Evolutionary conservation across 2,329 filamentous ascomycete genomes (phyloP).

Genomic region (Phialemoniopsis sp.): DNA sequence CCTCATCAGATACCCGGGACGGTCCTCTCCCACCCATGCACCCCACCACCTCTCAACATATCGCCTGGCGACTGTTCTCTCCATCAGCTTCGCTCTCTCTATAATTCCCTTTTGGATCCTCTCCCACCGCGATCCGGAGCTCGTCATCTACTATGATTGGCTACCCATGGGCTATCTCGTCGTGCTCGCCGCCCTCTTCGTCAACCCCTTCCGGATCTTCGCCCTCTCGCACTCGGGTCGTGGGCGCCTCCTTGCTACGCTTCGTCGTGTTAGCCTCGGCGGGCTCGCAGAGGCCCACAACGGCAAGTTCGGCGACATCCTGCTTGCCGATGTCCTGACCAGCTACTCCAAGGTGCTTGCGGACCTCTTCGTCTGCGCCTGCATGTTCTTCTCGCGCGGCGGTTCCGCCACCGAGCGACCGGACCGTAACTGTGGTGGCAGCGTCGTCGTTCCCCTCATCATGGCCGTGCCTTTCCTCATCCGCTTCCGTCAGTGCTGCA

Average conservation of each 20-base stretch:
- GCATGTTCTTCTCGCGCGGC: slow-evolving; percentile 76
- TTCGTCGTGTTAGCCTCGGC: slow-evolving; percentile 77
- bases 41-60: slow-evolving; percentile 82
- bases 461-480: slow-evolving; percentile 81
- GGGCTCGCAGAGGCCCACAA: slow-evolving; percentile 82
- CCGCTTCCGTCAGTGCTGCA: slow-evolving; percentile 86
- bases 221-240: slow-evolving; percentile 63
- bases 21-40: slow-evolving; percentile 64
- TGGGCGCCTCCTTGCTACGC: slow-evolving; percentile 67
- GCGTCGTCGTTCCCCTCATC: slow-evolving; percentile 76
- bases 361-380: slow-evolving; percentile 82
- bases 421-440: slow-evolving; percentile 76
- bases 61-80: slow-evolving; percentile 75
- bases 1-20: slow-evolving; percentile 80
- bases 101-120: slow-evolving; percentile 80
- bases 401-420: slow-evolving; percentile 75
- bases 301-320: slow-evolving; percentile 90
- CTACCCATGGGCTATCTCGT: slow-evolving; percentile 82
- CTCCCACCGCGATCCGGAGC: slow-evolving; percentile 64
- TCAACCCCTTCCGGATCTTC: slow-evolving; percentile 66
- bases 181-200: slow-evolving; percentile 65
- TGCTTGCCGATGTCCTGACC: slow-evolving; percentile 90
- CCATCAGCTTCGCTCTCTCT: slow-evolving; percentile 65
- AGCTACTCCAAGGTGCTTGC: slow-evolving; percentile 91
- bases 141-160: slow-evolving; percentile 76